phyloP scores from a whole-genome alignment of 305 asterid species.

The Andrographis paniculata region DNA sequence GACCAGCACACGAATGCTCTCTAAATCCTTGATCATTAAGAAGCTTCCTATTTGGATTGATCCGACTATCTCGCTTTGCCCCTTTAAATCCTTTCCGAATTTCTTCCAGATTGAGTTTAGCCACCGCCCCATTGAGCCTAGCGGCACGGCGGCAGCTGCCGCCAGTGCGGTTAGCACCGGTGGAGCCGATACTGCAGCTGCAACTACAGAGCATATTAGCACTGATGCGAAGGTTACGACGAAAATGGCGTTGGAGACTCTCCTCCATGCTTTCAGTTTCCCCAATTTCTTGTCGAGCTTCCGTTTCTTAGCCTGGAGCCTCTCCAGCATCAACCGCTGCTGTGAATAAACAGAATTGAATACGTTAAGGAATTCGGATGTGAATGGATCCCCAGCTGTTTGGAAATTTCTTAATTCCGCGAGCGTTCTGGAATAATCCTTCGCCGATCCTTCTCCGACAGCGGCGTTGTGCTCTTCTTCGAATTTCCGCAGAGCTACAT shows the following conservation, averaged over 20 bases:
- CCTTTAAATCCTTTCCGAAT: conserved; percentile 46
- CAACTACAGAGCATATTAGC: conserved; percentile 72
- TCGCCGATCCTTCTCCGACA: conserved; percentile 15
- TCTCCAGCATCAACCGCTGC: conserved; percentile 48
- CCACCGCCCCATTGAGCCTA: conserved; percentile 85
- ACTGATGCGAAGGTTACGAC: conserved; percentile 60
- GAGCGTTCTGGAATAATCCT: conserved; percentile 36
- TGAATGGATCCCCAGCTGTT: conserved; percentile 53
- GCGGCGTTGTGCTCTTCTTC: conserved; percentile 35
- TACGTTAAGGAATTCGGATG: conserved; percentile 42
- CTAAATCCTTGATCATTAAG: conserved; percentile 55
- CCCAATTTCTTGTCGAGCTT: conserved; percentile 48
- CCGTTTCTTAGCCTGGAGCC: conserved; percentile 38
- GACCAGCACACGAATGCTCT: conserved; percentile 41
- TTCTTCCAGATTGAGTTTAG: conserved; percentile 61
- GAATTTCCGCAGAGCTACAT: conserved; percentile 45
- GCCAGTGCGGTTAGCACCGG: conserved; percentile 76
- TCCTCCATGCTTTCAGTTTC: conserved; percentile 47
- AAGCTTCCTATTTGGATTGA: conserved; percentile 49
- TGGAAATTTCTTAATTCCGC: conserved; percentile 50
- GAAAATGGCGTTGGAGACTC: conserved; percentile 57
- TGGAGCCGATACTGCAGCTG: conserved; percentile 81
- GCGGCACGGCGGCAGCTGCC: conserved; percentile 74
- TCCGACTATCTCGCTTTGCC: conserved; percentile 47
- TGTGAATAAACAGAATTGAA: conserved; percentile 40